These are phyloP conservation scores for Neofusicoccum sp. DNA, from an alignment of 2,329 filamentous ascomycete genomes.

Conservation along the genomic window DNA sequence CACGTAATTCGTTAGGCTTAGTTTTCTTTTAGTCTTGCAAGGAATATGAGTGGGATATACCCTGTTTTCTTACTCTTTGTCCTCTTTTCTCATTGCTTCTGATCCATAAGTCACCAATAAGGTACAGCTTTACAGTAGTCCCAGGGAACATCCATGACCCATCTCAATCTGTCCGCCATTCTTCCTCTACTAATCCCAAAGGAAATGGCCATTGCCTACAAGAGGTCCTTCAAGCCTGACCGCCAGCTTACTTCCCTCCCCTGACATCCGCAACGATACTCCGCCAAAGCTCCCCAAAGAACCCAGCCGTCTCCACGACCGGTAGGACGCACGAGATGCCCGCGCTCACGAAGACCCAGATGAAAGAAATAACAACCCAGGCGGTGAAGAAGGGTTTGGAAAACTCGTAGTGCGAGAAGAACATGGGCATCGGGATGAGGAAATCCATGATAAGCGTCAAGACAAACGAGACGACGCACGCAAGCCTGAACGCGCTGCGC, in stretches of 20 bases:
- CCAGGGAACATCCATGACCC: too few relatives aligned
- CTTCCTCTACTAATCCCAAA: too few relatives aligned
- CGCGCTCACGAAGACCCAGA: constrained; percentile 43
- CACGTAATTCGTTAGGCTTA: too few relatives aligned
- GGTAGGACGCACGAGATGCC: constrained; percentile 43
- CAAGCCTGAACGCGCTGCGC: constrained; percentile 37
- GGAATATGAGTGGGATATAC: too few relatives aligned
- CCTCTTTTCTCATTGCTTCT: too few relatives aligned
- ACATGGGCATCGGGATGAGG: constrained; percentile 43
- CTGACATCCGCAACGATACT: constrained; percentile 22
- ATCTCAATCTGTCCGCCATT: too few relatives aligned
- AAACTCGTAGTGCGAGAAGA: constrained; percentile 43
- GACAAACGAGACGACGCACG: constrained; percentile 36
- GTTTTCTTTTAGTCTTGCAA: too few relatives aligned
- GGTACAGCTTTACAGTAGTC: too few relatives aligned
- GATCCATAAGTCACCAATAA: too few relatives aligned
- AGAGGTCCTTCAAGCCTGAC: too few relatives aligned
- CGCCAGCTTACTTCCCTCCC: neutral
- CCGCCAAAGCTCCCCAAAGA: constrained; percentile 26
- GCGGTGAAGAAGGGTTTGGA: constrained; percentile 41
- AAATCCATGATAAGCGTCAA: constrained; percentile 43
- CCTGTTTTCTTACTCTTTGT: too few relatives aligned
- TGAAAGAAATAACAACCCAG: constrained; percentile 43
- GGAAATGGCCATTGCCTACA: too few relatives aligned
- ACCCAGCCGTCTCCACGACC: constrained; percentile 41